These are phyloP conservation scores for Byssoonygena ceratinophila DNA, from an alignment of 2,329 filamentous ascomycete genomes.

Conservation along the genomic window DNA sequence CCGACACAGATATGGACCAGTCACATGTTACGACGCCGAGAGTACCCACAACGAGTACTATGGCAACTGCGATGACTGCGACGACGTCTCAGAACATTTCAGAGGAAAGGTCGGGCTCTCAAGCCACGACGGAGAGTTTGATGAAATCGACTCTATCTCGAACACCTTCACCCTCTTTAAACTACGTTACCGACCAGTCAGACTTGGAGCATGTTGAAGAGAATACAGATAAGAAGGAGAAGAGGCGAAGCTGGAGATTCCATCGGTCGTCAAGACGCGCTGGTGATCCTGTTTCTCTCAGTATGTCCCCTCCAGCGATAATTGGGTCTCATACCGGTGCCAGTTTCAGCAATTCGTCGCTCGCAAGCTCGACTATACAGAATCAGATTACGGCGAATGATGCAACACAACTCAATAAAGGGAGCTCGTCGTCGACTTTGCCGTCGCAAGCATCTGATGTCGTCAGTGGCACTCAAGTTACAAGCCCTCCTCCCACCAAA, in stretches of 20 bases:
- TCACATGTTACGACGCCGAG: conserved; percentile 28
- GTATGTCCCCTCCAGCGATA: conserved; percentile 37
- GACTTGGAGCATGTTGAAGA: conserved; percentile 60
- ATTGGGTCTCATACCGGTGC: conserved; percentile 55
- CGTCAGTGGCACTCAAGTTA: conserved; percentile 22
- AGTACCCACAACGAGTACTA: conserved; percentile 4
- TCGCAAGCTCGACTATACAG: conserved; percentile 49
- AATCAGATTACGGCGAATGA: conserved; percentile 39
- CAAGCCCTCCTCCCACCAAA: conserved; percentile 21
- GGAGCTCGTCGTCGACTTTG: conserved; percentile 23
- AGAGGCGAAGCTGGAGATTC: conserved; percentile 63
- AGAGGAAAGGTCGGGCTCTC: conserved; percentile 7
- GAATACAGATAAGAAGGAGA: conserved; percentile 51
- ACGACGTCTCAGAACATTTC: neutral
- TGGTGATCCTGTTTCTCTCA: conserved; percentile 41
- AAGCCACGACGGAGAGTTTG: conserved; percentile 24
- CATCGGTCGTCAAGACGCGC: conserved; percentile 47
- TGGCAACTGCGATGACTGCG: neutral
- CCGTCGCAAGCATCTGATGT: conserved; percentile 33
- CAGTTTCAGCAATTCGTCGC: conserved; percentile 56
- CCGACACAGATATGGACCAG: conserved; percentile 18
- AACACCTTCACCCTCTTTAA: conserved; percentile 60
- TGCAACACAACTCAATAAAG: conserved; percentile 31
- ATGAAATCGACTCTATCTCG: conserved; percentile 62
- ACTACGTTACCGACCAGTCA: conserved; percentile 65